Percentiles rank a stretch among this genome's conserved stretches.
Evolutionary conservation across 2,329 filamentous ascomycete species (phyloP).

Genomic region (Stemphylium lycopersici): DNA sequence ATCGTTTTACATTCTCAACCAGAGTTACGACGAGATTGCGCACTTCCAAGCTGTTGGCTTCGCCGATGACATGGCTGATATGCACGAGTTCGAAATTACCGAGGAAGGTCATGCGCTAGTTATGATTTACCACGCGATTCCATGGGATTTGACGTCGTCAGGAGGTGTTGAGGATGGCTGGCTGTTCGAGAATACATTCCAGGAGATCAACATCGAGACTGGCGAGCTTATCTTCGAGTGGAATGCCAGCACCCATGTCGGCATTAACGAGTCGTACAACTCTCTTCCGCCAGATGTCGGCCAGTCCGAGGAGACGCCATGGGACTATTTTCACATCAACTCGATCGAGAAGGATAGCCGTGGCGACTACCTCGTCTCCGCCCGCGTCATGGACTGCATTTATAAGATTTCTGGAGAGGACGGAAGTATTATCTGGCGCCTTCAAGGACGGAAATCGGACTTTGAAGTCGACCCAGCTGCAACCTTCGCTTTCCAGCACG

Average conservation of each 20-base stretch:
- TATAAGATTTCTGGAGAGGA: conserved; percentile 25
- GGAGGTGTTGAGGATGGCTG: conserved; percentile 47
- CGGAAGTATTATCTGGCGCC: conserved; percentile 35
- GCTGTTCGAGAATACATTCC: conserved; percentile 53
- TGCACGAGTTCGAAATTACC: conserved; percentile 56
- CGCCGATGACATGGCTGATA: conserved; percentile 37
- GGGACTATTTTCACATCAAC: conserved; percentile 52
- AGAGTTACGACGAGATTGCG: conserved; percentile 24
- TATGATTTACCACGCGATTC: conserved; percentile 49
- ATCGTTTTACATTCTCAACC: conserved; percentile 22
- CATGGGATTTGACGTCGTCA: conserved; percentile 48
- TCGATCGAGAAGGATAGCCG: conserved; percentile 36
- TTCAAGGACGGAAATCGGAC: conserved; percentile 30
- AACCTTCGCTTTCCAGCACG: conserved; percentile 27
- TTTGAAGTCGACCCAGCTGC: conserved; percentile 19
- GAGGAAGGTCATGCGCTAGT: conserved; percentile 52
- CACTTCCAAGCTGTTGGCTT: conserved; percentile 20
- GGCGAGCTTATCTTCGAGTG: conserved; percentile 51
- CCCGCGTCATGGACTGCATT: conserved; percentile 21
- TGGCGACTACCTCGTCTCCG: conserved; percentile 32
- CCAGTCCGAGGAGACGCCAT: conserved; percentile 36
- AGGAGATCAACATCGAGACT: conserved; percentile 53
- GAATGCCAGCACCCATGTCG: conserved; percentile 47
- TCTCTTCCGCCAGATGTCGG: conserved; percentile 31
- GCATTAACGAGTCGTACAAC: conserved; percentile 32